Conservation (phyloP, 163 green algal species). For the Dunaliella salina region DNA sequence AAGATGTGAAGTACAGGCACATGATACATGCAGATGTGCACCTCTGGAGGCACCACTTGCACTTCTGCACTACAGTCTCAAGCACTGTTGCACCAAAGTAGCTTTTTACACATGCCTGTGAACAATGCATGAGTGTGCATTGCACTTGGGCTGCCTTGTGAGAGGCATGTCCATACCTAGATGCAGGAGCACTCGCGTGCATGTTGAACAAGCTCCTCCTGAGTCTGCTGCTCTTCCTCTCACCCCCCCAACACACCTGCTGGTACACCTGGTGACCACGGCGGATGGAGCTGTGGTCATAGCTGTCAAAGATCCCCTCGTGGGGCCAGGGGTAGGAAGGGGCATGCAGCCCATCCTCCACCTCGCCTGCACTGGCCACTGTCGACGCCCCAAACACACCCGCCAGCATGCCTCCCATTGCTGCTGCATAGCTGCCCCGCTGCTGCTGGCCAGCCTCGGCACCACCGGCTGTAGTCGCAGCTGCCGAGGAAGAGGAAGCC, state of each 20-base stretch:
- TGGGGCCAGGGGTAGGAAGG: conserved; percentile 85
- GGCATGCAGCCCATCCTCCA: conserved; percentile 84
- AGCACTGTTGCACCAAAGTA: no score
- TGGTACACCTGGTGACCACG: conserved; percentile 79
- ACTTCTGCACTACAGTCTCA: no score
- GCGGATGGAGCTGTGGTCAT: conserved; percentile 89
- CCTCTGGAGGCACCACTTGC: no score
- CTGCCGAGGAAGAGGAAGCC: neutral
- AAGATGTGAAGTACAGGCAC: no score
- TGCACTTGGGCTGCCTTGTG: no score
- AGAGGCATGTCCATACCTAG: no score
- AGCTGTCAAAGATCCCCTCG: conserved; percentile 81
- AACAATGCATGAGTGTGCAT: no score
- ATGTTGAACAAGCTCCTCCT: no score
- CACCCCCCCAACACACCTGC: conserved; percentile 9
- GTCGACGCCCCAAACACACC: conserved; percentile 39
- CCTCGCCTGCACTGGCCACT: conserved; percentile 68
- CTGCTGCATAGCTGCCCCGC: conserved; percentile 28
- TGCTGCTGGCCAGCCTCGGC: neutral
- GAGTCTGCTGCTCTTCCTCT: neutral
- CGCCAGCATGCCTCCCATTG: conserved; percentile 27
- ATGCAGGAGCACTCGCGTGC: no score
- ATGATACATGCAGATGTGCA: no score
- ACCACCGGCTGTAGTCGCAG: no score
- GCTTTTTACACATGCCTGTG: no score